Conservation (phyloP, 2,329 filamentous ascomycete genomes). For the Penicillium psychrosexuale region DNA sequence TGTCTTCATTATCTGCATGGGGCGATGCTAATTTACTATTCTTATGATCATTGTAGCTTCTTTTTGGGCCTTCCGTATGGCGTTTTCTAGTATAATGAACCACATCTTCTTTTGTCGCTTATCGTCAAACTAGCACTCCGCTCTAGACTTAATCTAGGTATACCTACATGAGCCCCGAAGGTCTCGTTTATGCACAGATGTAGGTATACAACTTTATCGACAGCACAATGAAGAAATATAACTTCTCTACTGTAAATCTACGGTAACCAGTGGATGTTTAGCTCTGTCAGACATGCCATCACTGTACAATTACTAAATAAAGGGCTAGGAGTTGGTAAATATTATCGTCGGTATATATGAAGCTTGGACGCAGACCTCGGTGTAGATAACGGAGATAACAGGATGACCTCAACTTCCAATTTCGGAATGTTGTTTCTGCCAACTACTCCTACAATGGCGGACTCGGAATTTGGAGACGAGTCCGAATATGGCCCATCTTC, state of each 20-base stretch:
- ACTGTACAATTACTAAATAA: neutral
- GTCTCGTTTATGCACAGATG: too few relatives aligned
- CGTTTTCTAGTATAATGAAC: neutral
- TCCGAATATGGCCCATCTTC: slow-evolving; percentile 19
- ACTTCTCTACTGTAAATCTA: too few relatives aligned
- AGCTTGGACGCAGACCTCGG: neutral
- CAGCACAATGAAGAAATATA: too few relatives aligned
- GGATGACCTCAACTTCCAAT: neutral
- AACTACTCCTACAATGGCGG: slow-evolving; percentile 17
- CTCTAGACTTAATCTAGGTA: neutral
- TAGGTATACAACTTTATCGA: too few relatives aligned
- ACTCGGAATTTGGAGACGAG: slow-evolving; percentile 23
- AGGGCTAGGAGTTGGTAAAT: neutral
- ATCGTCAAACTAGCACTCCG: neutral
- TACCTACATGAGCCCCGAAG: too few relatives aligned
- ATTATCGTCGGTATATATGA: neutral
- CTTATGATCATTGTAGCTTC: slow-evolving; percentile 1
- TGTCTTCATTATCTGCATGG: slow-evolving; percentile 17
- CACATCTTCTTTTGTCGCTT: neutral
- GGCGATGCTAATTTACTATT: slow-evolving; percentile 20
- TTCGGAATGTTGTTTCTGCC: neutral
- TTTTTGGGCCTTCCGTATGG: neutral
- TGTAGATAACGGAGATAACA: neutral
- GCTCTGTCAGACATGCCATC: too few relatives aligned
- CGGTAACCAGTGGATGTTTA: too few relatives aligned